phyloP scores from a whole-genome alignment of 2,329 filamentous ascomycete species.

The Curvularia verruculosa region DNA sequence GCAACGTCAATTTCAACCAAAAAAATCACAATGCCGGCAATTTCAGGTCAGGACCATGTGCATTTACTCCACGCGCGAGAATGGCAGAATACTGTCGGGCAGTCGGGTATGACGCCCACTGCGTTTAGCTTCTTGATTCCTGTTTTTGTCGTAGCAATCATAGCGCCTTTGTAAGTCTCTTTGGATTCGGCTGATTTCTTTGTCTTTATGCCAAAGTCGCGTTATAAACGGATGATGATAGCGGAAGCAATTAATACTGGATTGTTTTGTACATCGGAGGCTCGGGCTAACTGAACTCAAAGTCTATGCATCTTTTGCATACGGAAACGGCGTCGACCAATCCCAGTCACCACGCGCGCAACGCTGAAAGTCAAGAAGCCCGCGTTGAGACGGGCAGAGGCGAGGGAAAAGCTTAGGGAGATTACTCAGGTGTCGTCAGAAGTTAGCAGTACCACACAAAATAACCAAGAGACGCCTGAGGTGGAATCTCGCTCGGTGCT shows the following conservation, averaged over 20 bases:
- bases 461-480: conserved; percentile 1
- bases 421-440: conserved; percentile 26
- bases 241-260: background rate
- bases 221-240: background rate
- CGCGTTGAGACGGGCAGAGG: conserved; percentile 27
- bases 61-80: conserved; percentile 17
- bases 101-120: conserved; percentile 34
- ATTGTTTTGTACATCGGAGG: background rate
- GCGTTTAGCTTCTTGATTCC: conserved; percentile 40
- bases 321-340: conserved; percentile 21
- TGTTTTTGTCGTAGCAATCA: conserved; percentile 36
- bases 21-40: conserved; percentile 18
- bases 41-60: conserved; percentile 8
- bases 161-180: conserved; percentile 37
- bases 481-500: conserved; percentile 25
- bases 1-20: background rate
- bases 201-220: background rate
- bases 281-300: background rate
- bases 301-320: conserved; percentile 34
- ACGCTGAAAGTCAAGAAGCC: conserved; percentile 23
- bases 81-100: conserved; percentile 25
- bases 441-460: background rate
- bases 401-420: conserved; percentile 27
- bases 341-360: conserved; percentile 4
- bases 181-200: background rate